These are phyloP conservation scores for Taiozyma sp. DNA, from an alignment of 1,139 yeast genomes.

Conservation along the genomic window DNA sequence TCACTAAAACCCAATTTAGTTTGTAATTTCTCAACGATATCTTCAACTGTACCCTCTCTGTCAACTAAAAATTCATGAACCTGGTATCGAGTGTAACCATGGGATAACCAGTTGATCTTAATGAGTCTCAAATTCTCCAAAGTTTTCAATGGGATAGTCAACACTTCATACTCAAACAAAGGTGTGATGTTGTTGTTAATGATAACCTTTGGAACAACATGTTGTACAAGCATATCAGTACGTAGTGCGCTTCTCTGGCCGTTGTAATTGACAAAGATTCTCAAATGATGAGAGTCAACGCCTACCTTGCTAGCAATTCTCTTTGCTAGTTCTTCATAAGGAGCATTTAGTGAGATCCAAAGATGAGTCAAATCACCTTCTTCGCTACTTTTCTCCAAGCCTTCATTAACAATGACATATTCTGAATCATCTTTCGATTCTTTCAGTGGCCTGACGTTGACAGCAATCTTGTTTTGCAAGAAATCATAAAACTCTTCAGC, in stretches of 20 bases:
- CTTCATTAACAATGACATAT: constrained; percentile 35
- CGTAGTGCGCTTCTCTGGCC: constrained; percentile 43
- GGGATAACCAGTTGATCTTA: constrained; percentile 58
- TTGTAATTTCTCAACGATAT: constrained; percentile 53
- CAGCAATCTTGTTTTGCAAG: constrained; percentile 61
- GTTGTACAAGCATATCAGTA: constrained; percentile 29
- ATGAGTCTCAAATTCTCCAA: constrained; percentile 72
- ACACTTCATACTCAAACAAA: constrained; percentile 66
- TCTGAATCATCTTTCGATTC: constrained; percentile 47
- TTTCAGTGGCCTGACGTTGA: constrained; percentile 47
- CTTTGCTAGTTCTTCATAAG: constrained; percentile 55
- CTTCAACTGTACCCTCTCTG: constrained; percentile 51
- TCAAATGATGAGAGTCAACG: constrained; percentile 58
- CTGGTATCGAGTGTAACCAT: constrained; percentile 60
- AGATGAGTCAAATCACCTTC: constrained; percentile 39
- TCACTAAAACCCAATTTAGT: constrained; percentile 49
- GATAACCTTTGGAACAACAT: constrained; percentile 42
- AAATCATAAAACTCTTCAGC: constrained; percentile 57
- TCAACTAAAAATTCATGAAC: constrained; percentile 68
- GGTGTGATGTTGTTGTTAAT: constrained; percentile 25
- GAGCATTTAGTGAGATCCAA: constrained; percentile 64
- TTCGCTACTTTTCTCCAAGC: constrained; percentile 18
- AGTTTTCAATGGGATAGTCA: constrained; percentile 70
- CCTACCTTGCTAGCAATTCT: constrained; percentile 50
- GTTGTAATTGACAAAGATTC: constrained; percentile 58